phyloP scores from a whole-genome alignment of 495 filamentous ascomycete species.

The Aspergillus kassunensis region DNA sequence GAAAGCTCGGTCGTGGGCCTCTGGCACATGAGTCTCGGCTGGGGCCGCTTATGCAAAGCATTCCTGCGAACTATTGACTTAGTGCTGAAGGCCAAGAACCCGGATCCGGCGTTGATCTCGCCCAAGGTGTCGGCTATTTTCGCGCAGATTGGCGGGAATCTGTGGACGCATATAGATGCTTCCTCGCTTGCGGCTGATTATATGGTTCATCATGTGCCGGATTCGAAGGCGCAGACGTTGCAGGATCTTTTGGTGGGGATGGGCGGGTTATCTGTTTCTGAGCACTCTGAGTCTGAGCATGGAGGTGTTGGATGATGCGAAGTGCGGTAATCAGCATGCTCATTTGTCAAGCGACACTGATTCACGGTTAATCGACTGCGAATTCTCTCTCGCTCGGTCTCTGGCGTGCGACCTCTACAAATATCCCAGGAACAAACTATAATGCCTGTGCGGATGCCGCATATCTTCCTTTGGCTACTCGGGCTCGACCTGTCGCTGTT shows the following conservation, averaged over 20 bases:
- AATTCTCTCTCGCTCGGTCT: too few relatives aligned
- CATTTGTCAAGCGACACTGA: too few relatives aligned
- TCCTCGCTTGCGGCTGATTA: conserved; percentile 24
- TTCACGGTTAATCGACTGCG: too few relatives aligned
- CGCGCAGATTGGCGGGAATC: conserved; percentile 13
- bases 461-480: too few relatives aligned
- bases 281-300: too few relatives aligned
- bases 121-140: conserved; percentile 19
- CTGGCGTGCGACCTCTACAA: too few relatives aligned
- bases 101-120: conserved; percentile 15
- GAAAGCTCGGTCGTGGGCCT: conserved; percentile 25
- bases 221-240: conserved; percentile 6
- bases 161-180: conserved; percentile 21
- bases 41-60: conserved; percentile 26
- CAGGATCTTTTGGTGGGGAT: conserved; percentile 9
- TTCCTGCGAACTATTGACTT: conserved; percentile 26
- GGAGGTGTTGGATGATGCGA: too few relatives aligned
- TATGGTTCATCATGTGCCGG: conserved; percentile 18
- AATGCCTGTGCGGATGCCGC: too few relatives aligned
- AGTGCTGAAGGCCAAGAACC: conserved; percentile 15
- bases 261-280: conserved; percentile 6
- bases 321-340: too few relatives aligned
- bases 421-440: too few relatives aligned
- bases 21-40: conserved; percentile 28
- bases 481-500: too few relatives aligned